Evolutionary conservation across 345 rosid genomes (phyloP).

Genomic region (Lepidium sativum): DNA sequence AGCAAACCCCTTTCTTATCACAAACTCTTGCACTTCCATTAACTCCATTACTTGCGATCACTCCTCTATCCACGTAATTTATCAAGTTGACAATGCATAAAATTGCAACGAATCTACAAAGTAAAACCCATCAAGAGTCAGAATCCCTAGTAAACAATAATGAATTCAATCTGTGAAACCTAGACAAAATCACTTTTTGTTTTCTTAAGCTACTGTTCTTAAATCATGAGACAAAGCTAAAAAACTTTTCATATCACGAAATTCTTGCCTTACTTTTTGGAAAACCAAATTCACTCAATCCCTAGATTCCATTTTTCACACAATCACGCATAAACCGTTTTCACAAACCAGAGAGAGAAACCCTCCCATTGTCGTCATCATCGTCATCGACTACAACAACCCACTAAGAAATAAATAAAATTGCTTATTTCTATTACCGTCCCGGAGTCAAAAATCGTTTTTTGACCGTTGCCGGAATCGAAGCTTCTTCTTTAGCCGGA

Average conservation of each 20-base stretch:
- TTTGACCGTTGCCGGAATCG: not conserved
- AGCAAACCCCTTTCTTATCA: conserved; percentile 48
- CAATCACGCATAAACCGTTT: not conserved
- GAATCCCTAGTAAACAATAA: not conserved
- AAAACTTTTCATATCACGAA: conserved; percentile 1
- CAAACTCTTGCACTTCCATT: conserved; percentile 69
- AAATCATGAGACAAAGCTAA: not conserved
- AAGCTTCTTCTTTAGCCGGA: not conserved
- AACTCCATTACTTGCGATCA: conserved; percentile 90
- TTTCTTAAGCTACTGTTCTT: not conserved
- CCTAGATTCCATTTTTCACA: not conserved
- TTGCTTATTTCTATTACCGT: conserved; percentile 23
- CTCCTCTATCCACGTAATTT: conserved; percentile 93
- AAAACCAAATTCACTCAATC: not conserved
- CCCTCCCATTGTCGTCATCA: not conserved
- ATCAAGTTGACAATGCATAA: conserved; percentile 76
- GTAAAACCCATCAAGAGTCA: not conserved
- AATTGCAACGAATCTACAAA: conserved; percentile 60
- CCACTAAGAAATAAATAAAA: not conserved
- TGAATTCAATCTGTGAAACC: not conserved
- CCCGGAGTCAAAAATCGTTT: conserved; percentile 40
- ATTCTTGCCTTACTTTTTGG: not conserved
- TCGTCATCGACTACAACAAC: not conserved
- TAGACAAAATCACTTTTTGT: not conserved
- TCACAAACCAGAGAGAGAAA: not conserved